Base-by-base conservation (phyloP, 495 filamentous ascomycete species). In the Xylaria intraflava region DNA sequence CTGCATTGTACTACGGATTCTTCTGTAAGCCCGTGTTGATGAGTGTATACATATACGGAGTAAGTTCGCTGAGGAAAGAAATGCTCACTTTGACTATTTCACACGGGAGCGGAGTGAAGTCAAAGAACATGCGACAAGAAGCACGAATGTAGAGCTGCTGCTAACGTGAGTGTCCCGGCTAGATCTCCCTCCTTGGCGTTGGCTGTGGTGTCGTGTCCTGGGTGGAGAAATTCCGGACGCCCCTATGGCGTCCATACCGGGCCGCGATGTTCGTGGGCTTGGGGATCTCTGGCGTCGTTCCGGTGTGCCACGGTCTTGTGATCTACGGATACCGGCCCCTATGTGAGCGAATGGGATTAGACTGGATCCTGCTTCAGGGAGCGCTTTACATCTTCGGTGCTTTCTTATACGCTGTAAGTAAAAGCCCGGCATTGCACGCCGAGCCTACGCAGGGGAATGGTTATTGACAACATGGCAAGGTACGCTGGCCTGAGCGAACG, bases 211-310 rank as follows among this genome's bases (percentile, higher is more conserved):
- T 77, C 26, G 88, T 92, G 10, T 89, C 86, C 22, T 77, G 90
- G 61, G 71, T 87, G 29, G 87, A 92, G 9, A 76, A 75, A 47
- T 96, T 97, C 69, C 81, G 93, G 31, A 87, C 88, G 0, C 86
- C 93, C 5, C 72, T 0, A 26, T 55, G 52, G 52, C 52, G 52
- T n/a, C 46, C 47, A 27, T 90, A 94, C 66, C 83, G 93, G 36
- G 90, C 94, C 9, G 72, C 78, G 49, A 95, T 97, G 89, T 98
- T 96, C 67, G 84, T 95, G 36, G 80, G 79, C 23, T 86, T 97
- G 72, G 93, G 93, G 9, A 71, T 90, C 39, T 95, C 88, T 10
- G 90, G 87, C 6, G 72, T 91, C 17, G 75, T 96, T 47, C 93
- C 93, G 0, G 81, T 82, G 23, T 54, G 74, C 46, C 89, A 95